phyloP scores from a whole-genome alignment of 805 yeast species.

The Yarrowia porcina region DNA sequence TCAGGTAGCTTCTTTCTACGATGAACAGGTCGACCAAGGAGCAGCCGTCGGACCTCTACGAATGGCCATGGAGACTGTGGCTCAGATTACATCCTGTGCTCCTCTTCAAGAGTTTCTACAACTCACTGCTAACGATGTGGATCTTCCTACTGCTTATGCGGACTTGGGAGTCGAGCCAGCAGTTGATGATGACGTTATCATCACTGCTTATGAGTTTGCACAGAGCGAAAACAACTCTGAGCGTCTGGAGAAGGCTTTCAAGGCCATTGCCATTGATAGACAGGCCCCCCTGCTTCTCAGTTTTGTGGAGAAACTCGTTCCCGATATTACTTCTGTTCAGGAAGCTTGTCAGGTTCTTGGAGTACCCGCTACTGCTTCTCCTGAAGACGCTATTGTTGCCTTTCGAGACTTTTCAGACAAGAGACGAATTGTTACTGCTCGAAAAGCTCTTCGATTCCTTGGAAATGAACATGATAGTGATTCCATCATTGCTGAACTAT shows the following conservation, averaged over 20 bases:
- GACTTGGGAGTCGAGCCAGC: constrained; percentile 49
- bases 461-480: constrained; percentile 55
- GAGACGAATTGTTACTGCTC: constrained; percentile 29
- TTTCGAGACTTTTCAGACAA: constrained; percentile 2
- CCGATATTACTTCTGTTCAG: not conserved
- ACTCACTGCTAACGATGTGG: constrained; percentile 45
- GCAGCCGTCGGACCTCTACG: constrained; percentile 14
- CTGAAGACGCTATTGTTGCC: constrained; percentile 1
- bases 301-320: constrained; percentile 33
- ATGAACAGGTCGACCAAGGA: constrained; percentile 11
- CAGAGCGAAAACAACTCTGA: constrained; percentile 28
- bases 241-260: constrained; percentile 32
- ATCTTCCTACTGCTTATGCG: constrained; percentile 50
- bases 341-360: constrained; percentile 7
- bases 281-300: constrained; percentile 34
- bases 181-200: constrained; percentile 66
- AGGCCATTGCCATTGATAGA: constrained; percentile 36
- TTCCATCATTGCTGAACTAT: constrained; percentile 53
- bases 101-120: constrained; percentile 29
- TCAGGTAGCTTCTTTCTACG: constrained; percentile 13
- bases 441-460: constrained; percentile 55
- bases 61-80: constrained; percentile 31
- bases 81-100: constrained; percentile 26
- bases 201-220: constrained; percentile 73
- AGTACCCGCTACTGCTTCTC: not conserved